Conservation (phyloP, 2,329 filamentous ascomycete genomes). For the Alternaria viburni region DNA sequence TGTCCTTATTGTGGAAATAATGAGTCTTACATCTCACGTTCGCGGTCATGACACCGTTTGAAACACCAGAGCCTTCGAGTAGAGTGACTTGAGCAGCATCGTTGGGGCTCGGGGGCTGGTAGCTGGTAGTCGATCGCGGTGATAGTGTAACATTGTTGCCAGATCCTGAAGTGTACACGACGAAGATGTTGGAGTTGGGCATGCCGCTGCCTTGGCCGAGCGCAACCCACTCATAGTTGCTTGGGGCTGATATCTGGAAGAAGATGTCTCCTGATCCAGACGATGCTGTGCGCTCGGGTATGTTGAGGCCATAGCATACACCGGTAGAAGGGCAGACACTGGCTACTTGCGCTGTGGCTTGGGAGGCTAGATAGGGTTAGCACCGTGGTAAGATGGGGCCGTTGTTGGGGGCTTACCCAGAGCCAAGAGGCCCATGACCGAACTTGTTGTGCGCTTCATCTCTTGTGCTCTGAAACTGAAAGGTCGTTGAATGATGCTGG, state of each 20-base stretch:
- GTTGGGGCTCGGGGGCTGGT: constrained; percentile 53
- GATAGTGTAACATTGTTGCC: constrained; percentile 65
- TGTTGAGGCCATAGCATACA: constrained; percentile 60
- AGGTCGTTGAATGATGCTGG: constrained; percentile 7
- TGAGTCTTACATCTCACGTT: constrained; percentile 59
- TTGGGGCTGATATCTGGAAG: constrained; percentile 63
- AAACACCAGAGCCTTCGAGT: constrained; percentile 61
- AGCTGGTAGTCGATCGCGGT: constrained; percentile 55
- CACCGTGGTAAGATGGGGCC: not conserved
- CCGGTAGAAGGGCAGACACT: constrained; percentile 36
- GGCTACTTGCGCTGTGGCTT: constrained; percentile 39
- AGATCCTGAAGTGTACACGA: constrained; percentile 61
- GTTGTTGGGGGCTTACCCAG: constrained; percentile 29
- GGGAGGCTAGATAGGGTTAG: constrained; percentile 33
- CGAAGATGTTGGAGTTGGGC: constrained; percentile 64
- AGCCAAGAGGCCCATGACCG: constrained; percentile 30
- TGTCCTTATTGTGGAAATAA: rapidly evolving
- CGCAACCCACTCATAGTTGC: constrained; percentile 60
- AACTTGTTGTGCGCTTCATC: constrained; percentile 20
- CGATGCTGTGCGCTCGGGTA: constrained; percentile 59
- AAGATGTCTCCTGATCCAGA: constrained; percentile 62
- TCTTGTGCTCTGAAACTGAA: not conserved
- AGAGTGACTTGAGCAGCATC: constrained; percentile 54
- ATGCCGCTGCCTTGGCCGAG: constrained; percentile 63
- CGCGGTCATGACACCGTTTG: constrained; percentile 60